These are phyloP conservation scores for Apiospora kogelbergensis DNA, from an alignment of 2,329 filamentous ascomycete genomes.

Conservation along the genomic window DNA sequence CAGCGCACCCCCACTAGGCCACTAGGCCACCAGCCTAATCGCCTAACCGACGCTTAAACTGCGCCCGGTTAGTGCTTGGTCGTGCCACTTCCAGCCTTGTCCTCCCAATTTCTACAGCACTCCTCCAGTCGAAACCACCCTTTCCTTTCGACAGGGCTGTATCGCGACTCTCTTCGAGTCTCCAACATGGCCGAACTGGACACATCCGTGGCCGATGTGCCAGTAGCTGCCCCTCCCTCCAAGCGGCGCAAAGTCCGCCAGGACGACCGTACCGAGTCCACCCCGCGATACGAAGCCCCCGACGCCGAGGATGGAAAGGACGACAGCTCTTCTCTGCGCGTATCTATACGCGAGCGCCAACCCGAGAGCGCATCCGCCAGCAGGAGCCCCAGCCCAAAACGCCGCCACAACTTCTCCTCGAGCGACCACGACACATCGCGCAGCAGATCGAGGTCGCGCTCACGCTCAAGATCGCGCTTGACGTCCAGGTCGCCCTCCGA, in stretches of 20 bases:
- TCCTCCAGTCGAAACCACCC: not conserved
- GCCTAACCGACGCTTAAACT: no score
- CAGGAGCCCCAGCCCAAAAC: conserved; percentile 23
- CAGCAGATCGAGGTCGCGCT: conserved; percentile 26
- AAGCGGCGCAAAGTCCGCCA: conserved; percentile 43
- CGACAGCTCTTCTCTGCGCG: conserved; percentile 21
- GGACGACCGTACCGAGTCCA: conserved; percentile 37
- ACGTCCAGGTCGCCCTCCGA: conserved; percentile 18
- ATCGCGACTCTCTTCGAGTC: not conserved
- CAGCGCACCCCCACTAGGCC: not conserved
- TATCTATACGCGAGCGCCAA: conserved; percentile 31
- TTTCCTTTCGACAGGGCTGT: not conserved
- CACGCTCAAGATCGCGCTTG: conserved; percentile 21
- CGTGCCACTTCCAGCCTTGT: not conserved
- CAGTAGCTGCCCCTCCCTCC: conserved; percentile 32
- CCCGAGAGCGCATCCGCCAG: conserved; percentile 22
- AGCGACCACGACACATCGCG: conserved; percentile 29
- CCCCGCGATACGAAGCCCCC: conserved; percentile 44
- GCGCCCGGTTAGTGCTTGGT: no score
- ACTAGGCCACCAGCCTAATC: not conserved
- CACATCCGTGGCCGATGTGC: not conserved
- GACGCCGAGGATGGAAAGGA: conserved; percentile 32
- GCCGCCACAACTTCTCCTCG: conserved; percentile 26
- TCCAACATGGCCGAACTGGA: not conserved
- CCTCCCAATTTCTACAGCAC: not conserved